Evolutionary conservation across 441 rosid genomes (phyloP).

Genomic region (Kokia cookei): DNA sequence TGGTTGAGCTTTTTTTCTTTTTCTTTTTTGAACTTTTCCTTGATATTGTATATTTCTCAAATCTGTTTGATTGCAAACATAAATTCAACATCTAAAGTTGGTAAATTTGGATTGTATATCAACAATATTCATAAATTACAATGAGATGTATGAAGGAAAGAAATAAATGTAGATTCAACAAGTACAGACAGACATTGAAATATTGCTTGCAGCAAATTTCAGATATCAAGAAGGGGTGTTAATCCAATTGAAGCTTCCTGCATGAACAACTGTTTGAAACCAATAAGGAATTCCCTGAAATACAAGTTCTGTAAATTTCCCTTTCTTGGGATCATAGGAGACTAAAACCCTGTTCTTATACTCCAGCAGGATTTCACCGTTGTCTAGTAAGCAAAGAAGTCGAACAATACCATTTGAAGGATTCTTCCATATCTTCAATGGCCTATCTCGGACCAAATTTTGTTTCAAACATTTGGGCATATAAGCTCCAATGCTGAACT

Average conservation of each 20-base stretch:
- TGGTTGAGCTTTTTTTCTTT: neutral
- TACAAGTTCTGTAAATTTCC: slow-evolving; percentile 48
- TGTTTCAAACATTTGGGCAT: slow-evolving; percentile 67
- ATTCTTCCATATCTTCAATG: slow-evolving; percentile 42
- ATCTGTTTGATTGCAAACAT: neutral
- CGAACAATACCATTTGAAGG: slow-evolving; percentile 41
- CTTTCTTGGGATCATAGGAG: slow-evolving; percentile 46
- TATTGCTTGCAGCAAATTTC: neutral
- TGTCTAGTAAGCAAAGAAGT: slow-evolving; percentile 45
- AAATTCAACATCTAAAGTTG: neutral
- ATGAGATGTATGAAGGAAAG: neutral
- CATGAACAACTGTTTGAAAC: slow-evolving; percentile 67
- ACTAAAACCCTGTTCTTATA: slow-evolving; percentile 60
- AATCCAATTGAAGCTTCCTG: slow-evolving; percentile 66
- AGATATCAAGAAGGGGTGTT: slow-evolving; percentile 25
- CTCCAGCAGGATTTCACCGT: slow-evolving; percentile 69
- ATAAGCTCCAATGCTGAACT: slow-evolving; percentile 57
- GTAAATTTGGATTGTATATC: neutral
- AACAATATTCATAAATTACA: neutral
- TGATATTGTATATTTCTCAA: neutral
- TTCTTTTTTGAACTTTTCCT: neutral
- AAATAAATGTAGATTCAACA: neutral
- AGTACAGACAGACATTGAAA: slow-evolving; percentile 6
- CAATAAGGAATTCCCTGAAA: slow-evolving; percentile 63
- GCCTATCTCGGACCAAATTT: slow-evolving; percentile 27